Conservation (phyloP, 139 green algal genomes). For the Volvox reticuliferus region DNA sequence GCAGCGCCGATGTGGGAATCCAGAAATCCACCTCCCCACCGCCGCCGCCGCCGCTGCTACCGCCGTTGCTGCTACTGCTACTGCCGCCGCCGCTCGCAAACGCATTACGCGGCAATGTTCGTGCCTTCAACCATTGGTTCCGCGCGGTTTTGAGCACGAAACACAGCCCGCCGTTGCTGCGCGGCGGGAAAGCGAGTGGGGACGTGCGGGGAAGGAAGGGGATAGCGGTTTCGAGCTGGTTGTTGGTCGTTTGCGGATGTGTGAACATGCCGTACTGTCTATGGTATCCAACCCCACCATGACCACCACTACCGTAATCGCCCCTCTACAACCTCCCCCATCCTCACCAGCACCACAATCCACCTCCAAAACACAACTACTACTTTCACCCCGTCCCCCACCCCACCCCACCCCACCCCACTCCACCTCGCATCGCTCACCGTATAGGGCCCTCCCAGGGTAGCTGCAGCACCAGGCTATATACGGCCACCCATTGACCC, state of each 20-base stretch:
- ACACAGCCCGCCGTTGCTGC: slow-evolving; percentile 18
- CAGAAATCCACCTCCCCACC: slow-evolving; percentile 19
- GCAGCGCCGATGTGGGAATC: slow-evolving; percentile 5
- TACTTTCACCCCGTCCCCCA: neutral
- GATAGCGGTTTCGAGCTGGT: neutral
- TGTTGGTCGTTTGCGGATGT: neutral
- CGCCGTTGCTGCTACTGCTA: neutral
- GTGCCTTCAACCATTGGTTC: slow-evolving; percentile 34
- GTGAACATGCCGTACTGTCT: neutral
- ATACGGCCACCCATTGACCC: neutral
- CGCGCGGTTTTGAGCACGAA: slow-evolving; percentile 36
- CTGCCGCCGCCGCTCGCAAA: neutral
- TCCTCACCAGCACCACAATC: neutral
- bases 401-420: neutral
- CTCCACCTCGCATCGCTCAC: neutral
- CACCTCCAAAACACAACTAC: too few relatives aligned
- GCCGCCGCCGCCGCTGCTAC: neutral
- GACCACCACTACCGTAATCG: too few relatives aligned
- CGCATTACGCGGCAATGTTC: neutral
- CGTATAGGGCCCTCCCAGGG: slow-evolving; percentile 18
- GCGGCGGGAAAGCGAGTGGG: neutral
- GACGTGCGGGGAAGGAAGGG: neutral
- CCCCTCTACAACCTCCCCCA: too few relatives aligned
- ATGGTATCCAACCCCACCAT: neutral
- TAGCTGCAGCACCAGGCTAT: slow-evolving; percentile 39